Evolutionary conservation across 495 filamentous ascomycete genomes (phyloP).

Genomic region (Clohesyomyces aquaticus): DNA sequence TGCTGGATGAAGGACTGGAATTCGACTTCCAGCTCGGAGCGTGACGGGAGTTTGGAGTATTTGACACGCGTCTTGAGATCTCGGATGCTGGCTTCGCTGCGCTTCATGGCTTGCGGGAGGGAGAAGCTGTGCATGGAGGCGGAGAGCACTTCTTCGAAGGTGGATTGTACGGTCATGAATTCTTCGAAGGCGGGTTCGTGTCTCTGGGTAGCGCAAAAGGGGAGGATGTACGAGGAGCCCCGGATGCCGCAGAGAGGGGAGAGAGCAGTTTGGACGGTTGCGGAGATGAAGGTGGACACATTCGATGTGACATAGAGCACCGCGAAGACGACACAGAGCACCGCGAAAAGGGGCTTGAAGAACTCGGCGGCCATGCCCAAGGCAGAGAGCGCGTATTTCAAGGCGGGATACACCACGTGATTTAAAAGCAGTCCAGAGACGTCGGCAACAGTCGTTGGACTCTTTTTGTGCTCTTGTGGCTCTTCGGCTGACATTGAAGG

Average conservation of each 20-base stretch:
- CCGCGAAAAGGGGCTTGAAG: constrained; percentile 59
- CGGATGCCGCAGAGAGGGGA: constrained; percentile 69
- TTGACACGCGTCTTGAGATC: constrained; percentile 71
- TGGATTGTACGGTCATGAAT: constrained; percentile 66
- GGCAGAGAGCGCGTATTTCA: constrained; percentile 55
- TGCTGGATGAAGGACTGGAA: constrained; percentile 69
- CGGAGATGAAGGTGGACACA: no score
- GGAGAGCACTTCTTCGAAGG: constrained; percentile 68
- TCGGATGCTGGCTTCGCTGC: constrained; percentile 70
- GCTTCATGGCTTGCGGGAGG: constrained; percentile 70
- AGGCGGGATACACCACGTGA: constrained; percentile 40
- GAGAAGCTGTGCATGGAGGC: constrained; percentile 60
- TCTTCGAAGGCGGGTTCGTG: constrained; percentile 63
- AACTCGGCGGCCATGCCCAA: constrained; percentile 54
- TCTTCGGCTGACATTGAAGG: background rate
- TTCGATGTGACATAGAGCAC: constrained; percentile 54
- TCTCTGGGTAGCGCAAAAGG: constrained; percentile 55
- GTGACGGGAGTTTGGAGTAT: constrained; percentile 52
- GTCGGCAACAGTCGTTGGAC: constrained; percentile 5
- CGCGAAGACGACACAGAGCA: constrained; percentile 55
- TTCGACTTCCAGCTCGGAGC: constrained; percentile 66
- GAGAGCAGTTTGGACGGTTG: constrained; percentile 54
- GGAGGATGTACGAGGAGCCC: constrained; percentile 60
- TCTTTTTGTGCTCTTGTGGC: background rate
- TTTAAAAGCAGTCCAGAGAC: constrained; percentile 21